Percentiles rank a stretch among this genome's conserved stretches.
Conservation (phyloP, 495 filamentous ascomycete genomes). For the Hyaloscypha finlandica region DNA sequence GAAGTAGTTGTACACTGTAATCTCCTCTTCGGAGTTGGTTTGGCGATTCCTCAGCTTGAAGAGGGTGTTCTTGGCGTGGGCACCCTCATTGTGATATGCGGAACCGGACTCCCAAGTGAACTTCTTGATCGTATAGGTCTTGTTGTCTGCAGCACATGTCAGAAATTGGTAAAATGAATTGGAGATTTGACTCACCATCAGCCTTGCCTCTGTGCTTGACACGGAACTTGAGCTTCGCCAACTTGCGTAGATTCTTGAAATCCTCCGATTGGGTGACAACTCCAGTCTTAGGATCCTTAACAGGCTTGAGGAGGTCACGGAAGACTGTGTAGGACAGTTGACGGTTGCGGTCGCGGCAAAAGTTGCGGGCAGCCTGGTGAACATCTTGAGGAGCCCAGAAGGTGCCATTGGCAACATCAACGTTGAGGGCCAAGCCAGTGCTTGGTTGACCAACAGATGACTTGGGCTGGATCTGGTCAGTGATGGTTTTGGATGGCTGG, state of each 20-base stretch:
- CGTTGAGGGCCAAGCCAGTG: constrained; percentile 70
- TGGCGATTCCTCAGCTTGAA: constrained; percentile 60
- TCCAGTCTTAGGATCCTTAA: constrained; percentile 3
- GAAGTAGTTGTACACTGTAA: constrained; percentile 70
- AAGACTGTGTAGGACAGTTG: constrained; percentile 17
- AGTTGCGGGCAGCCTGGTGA: constrained; percentile 34
- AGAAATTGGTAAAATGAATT: constrained; percentile 4
- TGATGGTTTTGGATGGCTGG: neutral
- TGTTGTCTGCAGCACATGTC: constrained; percentile 33
- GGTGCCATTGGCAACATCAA: constrained; percentile 78
- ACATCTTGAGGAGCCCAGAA: constrained; percentile 59
- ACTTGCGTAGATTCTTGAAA: constrained; percentile 53
- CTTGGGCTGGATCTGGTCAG: constrained; percentile 13
- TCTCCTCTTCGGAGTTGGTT: constrained; percentile 33
- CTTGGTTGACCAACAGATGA: constrained; percentile 39
- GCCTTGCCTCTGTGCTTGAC: constrained; percentile 58
- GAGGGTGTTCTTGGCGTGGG: constrained; percentile 52
- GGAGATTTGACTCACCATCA: constrained; percentile 29
- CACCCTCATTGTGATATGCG: constrained; percentile 37
- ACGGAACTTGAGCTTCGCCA: constrained; percentile 66
- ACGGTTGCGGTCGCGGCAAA: constrained; percentile 23
- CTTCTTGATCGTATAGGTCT: constrained; percentile 63
- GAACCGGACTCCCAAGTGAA: constrained; percentile 44
- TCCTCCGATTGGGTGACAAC: constrained; percentile 37
- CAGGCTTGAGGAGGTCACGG: constrained; percentile 28